Evolutionary conservation across 2,329 filamentous ascomycete species (phyloP), one percentile per base, ranked within the genome.

Genomic region (Epichloe bromicola): DNA sequence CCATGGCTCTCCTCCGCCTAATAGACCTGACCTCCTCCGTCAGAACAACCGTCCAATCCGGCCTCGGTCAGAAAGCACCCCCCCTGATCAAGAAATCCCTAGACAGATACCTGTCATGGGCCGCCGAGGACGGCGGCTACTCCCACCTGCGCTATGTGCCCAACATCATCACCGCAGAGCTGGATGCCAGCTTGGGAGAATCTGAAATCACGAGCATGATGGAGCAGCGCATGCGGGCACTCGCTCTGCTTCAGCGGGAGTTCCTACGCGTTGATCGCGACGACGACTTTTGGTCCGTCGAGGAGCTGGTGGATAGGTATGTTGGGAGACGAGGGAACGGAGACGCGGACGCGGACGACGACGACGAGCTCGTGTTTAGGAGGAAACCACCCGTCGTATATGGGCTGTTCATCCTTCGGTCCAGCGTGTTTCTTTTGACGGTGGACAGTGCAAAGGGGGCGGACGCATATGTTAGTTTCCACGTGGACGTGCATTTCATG

Each of bases 331-430:
- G 10, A 38, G n/a, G 2, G 26, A 15, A 39, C n/a, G 26, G 50
- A 30, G 50, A 50, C 34, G 26, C 44, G 17, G 41, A 51, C n/a
- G 44, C 46, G 38, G 48, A 51, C 20, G 44, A 50, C 10, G 39
- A 48, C 33, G 43, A 17, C 12, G 50, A 50, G 38, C 19, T 44
- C 4, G 47, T 46, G 36, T 67, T 65, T 47, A 60, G 60, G 5
- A 63, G 63, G 5, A 53, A 49, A 1, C 67, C 68, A 1, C 69
- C 70, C 4, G 69, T 72, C 20, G 62, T 73, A 12, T 73, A 71
- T 50, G 70, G 70, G 12, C 59, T 73, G 30, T 72, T 72, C 54
- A 62, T 73, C 23, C 58, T 72, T 26, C 65, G 67, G 46, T 63
- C 63, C 2, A 63, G 64, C 0, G 66, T 70, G 20, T 62, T 72